Evolutionary conservation across 345 rosid genomes (phyloP), one percentile per base, ranked within the genome.

Genomic region (Corchorus olitorius): DNA sequence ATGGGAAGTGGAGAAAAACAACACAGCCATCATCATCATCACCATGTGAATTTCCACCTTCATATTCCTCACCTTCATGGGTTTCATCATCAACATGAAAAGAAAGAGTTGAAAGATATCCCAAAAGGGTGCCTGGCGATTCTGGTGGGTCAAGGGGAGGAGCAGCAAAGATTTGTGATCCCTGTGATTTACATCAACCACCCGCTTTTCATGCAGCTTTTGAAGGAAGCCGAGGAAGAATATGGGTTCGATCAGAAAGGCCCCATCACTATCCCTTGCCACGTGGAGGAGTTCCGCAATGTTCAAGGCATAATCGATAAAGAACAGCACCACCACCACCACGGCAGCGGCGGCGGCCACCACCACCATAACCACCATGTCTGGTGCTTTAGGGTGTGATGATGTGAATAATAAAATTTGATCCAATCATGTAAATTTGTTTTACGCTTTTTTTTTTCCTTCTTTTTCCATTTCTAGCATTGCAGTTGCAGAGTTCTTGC

Each of bases 261-360:
- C 1, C 97, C 93, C 14, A 88, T 94, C 81, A 86, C 91, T 3
- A 88, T 94, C 52, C 98, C 98, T 53, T 94, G 98, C 82, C 86
- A 87, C 45, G 93, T 93, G 0, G 89, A 93, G 77, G 89, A 91
- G 79, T 94, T 94, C 61, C 88, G 88, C 17, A 81, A 77, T 74
- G 88, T 93, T 78, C 97, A 86, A 53, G 89, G 87, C 70, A 76
- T 92, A 73, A 93, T 94, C 76, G 89, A 89, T 68, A 45, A 83
- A 78, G 98, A 92, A 54, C 82, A 81, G 41, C 88, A 82, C 41
- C 85, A 73, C 4, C 80, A 84, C 20, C 85, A 86, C 8, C 85
- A 83, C 39, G 78, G 45, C 39, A 76, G 45, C 35, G 54, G 45
- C 6, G 54, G 52, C 14, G 45, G 77, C 45, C 72, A 68, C 19